These are phyloP conservation scores for Betula pendula DNA, from an alignment of 306 rosid genomes.

Conservation along the genomic window DNA sequence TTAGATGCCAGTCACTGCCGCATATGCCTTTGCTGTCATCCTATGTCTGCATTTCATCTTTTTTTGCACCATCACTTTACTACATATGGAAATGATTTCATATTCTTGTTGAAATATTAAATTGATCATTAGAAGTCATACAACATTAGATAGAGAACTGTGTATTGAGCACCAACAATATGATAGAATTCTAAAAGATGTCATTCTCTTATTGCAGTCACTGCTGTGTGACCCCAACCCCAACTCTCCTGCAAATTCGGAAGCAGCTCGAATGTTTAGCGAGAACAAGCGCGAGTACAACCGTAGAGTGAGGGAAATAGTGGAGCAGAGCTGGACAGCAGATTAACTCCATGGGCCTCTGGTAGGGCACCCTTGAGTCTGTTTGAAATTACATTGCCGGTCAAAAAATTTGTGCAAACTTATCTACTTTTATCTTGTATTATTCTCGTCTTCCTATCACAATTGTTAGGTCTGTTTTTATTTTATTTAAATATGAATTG, in stretches of 20 bases:
- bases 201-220: conserved; percentile 57
- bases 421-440: conserved; percentile 34
- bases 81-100: background rate
- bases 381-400: conserved; percentile 30
- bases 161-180: background rate
- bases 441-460: conserved; percentile 25
- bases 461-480: conserved; percentile 29
- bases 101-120: background rate
- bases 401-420: conserved; percentile 38
- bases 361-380: conserved; percentile 14
- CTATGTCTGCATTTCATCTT: background rate
- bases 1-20: background rate
- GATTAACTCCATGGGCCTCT: conserved; percentile 41
- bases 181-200: background rate
- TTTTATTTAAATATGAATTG: conserved; percentile 28
- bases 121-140: background rate
- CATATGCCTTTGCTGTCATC: background rate
- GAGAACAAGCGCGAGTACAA: conserved; percentile 95
- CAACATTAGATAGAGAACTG: background rate
- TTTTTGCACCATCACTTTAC: background rate
- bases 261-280: conserved; percentile 91
- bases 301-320: conserved; percentile 79
- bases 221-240: conserved; percentile 96
- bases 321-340: conserved; percentile 98
- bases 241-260: conserved; percentile 94